phyloP scores from a whole-genome alignment of 176 grass and related monocot genomes.

The Calamus simplicifolius region DNA sequence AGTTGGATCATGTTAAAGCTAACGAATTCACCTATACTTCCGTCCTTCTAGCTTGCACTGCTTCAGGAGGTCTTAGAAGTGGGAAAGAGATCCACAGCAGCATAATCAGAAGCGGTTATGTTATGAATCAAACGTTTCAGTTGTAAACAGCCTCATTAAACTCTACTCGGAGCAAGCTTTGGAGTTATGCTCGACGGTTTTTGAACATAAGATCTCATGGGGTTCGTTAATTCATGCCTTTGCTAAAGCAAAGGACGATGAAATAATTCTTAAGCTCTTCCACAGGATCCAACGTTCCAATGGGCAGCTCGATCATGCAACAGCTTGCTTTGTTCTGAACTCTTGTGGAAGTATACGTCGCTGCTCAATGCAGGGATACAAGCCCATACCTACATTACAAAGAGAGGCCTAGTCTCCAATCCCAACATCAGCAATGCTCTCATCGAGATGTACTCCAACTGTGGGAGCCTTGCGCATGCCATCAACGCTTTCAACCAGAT shows the following conservation, averaged over 20 bases:
- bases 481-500: conserved; percentile 39
- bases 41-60: conserved; percentile 38
- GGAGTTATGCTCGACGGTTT: conserved; percentile 29
- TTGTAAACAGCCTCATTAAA: conserved; percentile 37
- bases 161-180: conserved; percentile 32
- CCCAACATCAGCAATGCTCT: conserved; percentile 27
- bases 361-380: conserved; percentile 34
- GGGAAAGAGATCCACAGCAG: conserved; percentile 45
- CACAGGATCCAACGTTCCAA: conserved; percentile 27
- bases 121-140: conserved; percentile 31
- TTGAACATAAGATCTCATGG: conserved; percentile 32
- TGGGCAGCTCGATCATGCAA: conserved; percentile 23
- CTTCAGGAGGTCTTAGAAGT: conserved; percentile 28
- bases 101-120: conserved; percentile 45
- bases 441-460: conserved; percentile 61
- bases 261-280: conserved; percentile 38
- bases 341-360: conserved; percentile 29
- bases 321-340: conserved; percentile 25
- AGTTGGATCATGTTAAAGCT: conserved; percentile 24
- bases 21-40: conserved; percentile 66
- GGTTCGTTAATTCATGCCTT: conserved; percentile 28
- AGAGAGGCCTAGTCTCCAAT: conserved; percentile 32
- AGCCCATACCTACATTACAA: conserved; percentile 51
- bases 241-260: conserved; percentile 21
- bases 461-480: conserved; percentile 38